These are phyloP conservation scores for Fusarium domesticum DNA, from an alignment of 2,329 filamentous ascomycete genomes.

Conservation along the genomic window DNA sequence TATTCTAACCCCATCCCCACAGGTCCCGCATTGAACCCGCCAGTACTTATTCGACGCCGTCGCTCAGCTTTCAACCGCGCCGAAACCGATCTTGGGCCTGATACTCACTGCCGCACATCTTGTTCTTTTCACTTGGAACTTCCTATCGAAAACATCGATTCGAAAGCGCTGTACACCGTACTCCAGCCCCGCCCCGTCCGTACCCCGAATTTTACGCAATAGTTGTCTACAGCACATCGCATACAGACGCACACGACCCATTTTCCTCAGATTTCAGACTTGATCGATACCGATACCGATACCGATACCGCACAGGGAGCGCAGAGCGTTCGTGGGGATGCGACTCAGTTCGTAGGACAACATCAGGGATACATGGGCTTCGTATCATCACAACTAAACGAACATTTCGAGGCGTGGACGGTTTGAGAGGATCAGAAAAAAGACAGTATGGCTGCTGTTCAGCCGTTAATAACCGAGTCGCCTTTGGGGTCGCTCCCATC, in stretches of 20 bases:
- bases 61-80: constrained; percentile 8
- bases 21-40: constrained; percentile 21
- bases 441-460: constrained; percentile 38
- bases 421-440: not conserved
- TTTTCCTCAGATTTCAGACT: not conserved
- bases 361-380: constrained; percentile 11
- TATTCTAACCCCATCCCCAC: constrained; percentile 27
- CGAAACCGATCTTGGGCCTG: constrained; percentile 6
- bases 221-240: constrained; percentile 1
- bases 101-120: constrained; percentile 1
- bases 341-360: constrained; percentile 7
- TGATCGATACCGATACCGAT: not conserved
- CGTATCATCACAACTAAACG: constrained; percentile 4
- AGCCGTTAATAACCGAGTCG: constrained; percentile 36
- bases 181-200: not conserved
- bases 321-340: constrained; percentile 12
- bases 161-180: not conserved
- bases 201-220: constrained; percentile 3
- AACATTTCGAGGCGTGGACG: constrained; percentile 10
- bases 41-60: constrained; percentile 10
- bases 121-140: not conserved
- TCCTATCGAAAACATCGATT: not conserved
- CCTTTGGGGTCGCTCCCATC: constrained; percentile 29
- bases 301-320: constrained; percentile 6
- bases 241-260: constrained; percentile 3